A percentile compares a stretch with the other conserved stretches of the same genome.
Evolutionary conservation across 2,329 filamentous ascomycete genomes (phyloP).

Genomic region (Raffaelea albimanens): DNA sequence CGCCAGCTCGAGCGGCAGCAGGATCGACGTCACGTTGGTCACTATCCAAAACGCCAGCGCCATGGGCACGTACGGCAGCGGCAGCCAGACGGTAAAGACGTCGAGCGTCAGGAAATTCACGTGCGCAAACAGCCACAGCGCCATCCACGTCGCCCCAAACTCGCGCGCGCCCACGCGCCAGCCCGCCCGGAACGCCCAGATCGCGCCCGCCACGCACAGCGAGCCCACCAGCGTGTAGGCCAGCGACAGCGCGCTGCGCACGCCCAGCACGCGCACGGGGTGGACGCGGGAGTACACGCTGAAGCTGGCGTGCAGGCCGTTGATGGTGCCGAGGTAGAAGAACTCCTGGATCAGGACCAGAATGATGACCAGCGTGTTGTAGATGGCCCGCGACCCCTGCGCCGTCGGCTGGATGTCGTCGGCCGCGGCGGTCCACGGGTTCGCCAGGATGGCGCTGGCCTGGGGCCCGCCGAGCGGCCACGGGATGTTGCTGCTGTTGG

Average conservation of each 20-base stretch:
- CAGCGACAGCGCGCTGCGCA: constrained; percentile 18
- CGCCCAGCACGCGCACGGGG: constrained; percentile 21
- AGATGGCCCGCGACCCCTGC: constrained; percentile 24
- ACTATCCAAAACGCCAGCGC: constrained; percentile 29
- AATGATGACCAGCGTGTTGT: constrained; percentile 32
- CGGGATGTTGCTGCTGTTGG: constrained; percentile 11
- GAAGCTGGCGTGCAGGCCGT: constrained; percentile 25
- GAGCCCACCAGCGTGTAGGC: constrained; percentile 27
- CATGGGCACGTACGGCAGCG: constrained; percentile 27
- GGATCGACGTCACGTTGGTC: constrained; percentile 29
- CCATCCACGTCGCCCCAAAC: constrained; percentile 20
- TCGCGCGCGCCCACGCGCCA: constrained; percentile 27
- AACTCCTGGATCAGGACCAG: constrained; percentile 25
- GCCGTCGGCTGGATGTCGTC: constrained; percentile 23
- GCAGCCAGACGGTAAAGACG: constrained; percentile 29
- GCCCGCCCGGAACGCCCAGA: constrained; percentile 33
- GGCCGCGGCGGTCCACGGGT: constrained; percentile 21
- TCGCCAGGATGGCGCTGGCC: constrained; percentile 12
- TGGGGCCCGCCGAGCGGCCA: constrained; percentile 15
- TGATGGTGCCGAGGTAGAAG: constrained; percentile 23
- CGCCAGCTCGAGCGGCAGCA: constrained; percentile 31
- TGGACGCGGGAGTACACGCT: constrained; percentile 24
- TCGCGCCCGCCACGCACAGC: constrained; percentile 27
- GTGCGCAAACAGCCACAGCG: constrained; percentile 24
- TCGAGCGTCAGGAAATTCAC: constrained; percentile 28